Evolutionary conservation across 805 yeast species (phyloP).

Genomic region (Zygosaccharomyces gambellarensis): DNA sequence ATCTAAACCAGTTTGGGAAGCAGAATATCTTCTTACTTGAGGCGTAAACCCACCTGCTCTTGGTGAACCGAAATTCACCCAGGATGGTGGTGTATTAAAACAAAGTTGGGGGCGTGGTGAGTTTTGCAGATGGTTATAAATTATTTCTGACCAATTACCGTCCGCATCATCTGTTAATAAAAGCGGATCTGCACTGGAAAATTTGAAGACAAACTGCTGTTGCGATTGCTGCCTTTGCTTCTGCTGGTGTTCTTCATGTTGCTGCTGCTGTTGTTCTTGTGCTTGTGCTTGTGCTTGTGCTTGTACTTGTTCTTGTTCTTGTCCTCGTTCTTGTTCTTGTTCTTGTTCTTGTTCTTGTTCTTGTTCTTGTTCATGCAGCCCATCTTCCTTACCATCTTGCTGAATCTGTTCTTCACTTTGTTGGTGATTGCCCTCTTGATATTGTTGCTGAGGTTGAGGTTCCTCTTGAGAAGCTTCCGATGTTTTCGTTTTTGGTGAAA

Average conservation of each 20-base stretch:
- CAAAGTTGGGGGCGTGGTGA: slow-evolving; percentile 20
- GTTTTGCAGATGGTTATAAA: slow-evolving; percentile 16
- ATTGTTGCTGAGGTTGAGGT: neutral
- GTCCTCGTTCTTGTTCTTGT: neutral
- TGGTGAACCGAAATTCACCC: slow-evolving; percentile 28
- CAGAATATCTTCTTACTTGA: slow-evolving; percentile 13
- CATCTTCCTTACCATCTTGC: no score
- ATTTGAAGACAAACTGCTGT: slow-evolving; percentile 29
- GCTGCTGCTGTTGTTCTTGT: slow-evolving; percentile 1
- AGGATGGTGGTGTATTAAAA: slow-evolving; percentile 32
- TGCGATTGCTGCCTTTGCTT: slow-evolving; percentile 9
- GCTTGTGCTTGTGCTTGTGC: neutral
- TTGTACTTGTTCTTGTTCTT: neutral
- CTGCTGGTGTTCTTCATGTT: slow-evolving; percentile 7
- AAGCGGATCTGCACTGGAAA: slow-evolving; percentile 32
- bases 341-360: neutral
- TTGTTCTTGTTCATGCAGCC: neutral
- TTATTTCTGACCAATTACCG: slow-evolving; percentile 21
- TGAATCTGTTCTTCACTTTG: neutral
- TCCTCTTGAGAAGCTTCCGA: neutral
- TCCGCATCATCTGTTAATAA: slow-evolving; percentile 30
- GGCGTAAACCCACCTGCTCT: slow-evolving; percentile 14
- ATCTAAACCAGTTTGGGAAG: slow-evolving; percentile 1
- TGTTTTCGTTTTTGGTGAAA: slow-evolving; percentile 17
- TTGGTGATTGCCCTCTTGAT: neutral